phyloP scores from a whole-genome alignment of 2,329 filamentous ascomycete species.

The Monosporascus cannonballus region DNA sequence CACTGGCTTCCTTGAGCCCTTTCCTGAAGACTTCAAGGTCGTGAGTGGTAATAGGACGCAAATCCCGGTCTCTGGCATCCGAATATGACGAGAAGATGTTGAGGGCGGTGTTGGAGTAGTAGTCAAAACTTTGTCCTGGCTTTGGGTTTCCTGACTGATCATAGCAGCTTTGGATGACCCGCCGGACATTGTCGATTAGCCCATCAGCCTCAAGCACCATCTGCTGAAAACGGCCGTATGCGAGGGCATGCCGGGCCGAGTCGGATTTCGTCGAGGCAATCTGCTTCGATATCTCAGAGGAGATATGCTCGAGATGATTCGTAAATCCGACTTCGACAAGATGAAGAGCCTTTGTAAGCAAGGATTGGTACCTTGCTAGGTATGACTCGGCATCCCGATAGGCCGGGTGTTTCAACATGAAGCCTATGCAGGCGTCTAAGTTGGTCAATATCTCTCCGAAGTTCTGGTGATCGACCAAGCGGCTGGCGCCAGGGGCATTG shows the following conservation, averaged over 20 bases:
- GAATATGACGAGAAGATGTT: constrained; percentile 51
- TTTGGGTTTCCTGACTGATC: constrained; percentile 43
- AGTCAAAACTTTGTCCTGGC: constrained; percentile 39
- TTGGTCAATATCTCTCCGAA: constrained; percentile 86
- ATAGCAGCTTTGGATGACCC: constrained; percentile 45
- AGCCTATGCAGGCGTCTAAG: constrained; percentile 83
- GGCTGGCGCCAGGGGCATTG: constrained; percentile 85
- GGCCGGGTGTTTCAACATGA: constrained; percentile 79
- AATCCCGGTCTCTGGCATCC: constrained; percentile 45
- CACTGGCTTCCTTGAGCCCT: constrained; percentile 41
- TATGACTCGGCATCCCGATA: constrained; percentile 88
- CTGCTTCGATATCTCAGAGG: constrained; percentile 48
- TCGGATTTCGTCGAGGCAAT: constrained; percentile 51
- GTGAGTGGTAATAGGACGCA: constrained; percentile 46
- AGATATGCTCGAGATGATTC: constrained; percentile 45
- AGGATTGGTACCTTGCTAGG: constrained; percentile 76
- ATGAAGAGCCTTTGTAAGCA: constrained; percentile 63
- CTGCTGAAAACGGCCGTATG: constrained; percentile 55
- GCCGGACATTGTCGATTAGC: constrained; percentile 50
- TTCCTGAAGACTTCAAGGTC: constrained; percentile 50
- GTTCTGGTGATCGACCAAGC: constrained; percentile 73
- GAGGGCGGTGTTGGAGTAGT: constrained; percentile 47
- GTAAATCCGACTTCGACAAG: constrained; percentile 54
- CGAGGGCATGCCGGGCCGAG: constrained; percentile 52
- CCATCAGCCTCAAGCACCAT: constrained; percentile 51